Percentiles rank a stretch among this genome's conserved stretches.
phyloP scores from a whole-genome alignment of 352 stramenopile genomes.

The Pythium phragmitis region DNA sequence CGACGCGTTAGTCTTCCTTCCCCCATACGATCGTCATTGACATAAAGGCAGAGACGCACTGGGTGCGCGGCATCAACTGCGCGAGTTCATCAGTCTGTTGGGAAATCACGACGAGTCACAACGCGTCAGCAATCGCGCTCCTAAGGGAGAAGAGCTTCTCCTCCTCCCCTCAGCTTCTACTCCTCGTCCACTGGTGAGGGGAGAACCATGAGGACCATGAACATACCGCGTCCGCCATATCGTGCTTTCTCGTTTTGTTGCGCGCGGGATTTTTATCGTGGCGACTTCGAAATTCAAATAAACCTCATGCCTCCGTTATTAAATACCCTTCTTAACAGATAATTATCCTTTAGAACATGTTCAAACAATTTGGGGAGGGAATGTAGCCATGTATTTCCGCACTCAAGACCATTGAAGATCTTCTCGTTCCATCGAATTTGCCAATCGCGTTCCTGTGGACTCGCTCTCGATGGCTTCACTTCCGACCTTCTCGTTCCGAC shows the following conservation, averaged over 20 bases:
- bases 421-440: constrained; percentile 16
- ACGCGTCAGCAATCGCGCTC: constrained; percentile 1
- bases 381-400: constrained; percentile 10
- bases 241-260: background rate
- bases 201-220: background rate
- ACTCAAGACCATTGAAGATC: background rate
- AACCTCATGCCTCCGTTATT: background rate
- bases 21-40: background rate
- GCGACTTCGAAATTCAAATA: constrained; percentile 17
- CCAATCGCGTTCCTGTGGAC: background rate
- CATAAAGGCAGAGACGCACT: constrained; percentile 28
- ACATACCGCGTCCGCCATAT: constrained; percentile 24
- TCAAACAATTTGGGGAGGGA: background rate
- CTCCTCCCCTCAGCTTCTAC: background rate
- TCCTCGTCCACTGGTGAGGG: background rate
- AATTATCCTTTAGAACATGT: background rate
- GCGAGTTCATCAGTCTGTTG: constrained; percentile 53
- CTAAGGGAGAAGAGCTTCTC: background rate
- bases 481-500: background rate
- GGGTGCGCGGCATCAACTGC: constrained; percentile 70
- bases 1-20: background rate
- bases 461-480: constrained; percentile 10
- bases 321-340: background rate
- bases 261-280: constrained; percentile 19
- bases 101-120: background rate